These are phyloP conservation scores for Penicillium verrucosum DNA, from an alignment of 2,329 filamentous ascomycete species.

Conservation along the genomic window DNA sequence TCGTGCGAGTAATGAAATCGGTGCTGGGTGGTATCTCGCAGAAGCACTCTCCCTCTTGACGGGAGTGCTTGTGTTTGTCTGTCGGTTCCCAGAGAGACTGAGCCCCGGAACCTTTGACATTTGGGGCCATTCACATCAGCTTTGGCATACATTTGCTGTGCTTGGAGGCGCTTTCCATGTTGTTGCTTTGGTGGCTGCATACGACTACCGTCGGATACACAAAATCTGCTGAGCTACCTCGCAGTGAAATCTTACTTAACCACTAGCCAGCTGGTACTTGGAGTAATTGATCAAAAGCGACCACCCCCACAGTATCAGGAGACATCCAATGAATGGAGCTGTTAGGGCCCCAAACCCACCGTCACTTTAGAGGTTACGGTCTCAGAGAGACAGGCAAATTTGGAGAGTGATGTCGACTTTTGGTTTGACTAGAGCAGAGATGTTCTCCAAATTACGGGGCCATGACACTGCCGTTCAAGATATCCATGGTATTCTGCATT, in stretches of 20 bases:
- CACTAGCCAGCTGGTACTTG: too few relatives aligned
- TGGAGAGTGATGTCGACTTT: too few relatives aligned
- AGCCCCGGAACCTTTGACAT: constrained; percentile 14
- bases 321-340: too few relatives aligned
- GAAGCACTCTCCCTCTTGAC: constrained; percentile 8
- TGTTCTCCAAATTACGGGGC: too few relatives aligned
- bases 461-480: too few relatives aligned
- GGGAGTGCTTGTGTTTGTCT: constrained; percentile 10
- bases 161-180: constrained; percentile 10
- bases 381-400: too few relatives aligned
- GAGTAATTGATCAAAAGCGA: too few relatives aligned
- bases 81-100: constrained; percentile 13
- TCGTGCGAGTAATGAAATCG: constrained; percentile 7
- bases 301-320: too few relatives aligned
- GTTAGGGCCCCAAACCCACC: too few relatives aligned
- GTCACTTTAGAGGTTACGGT: too few relatives aligned
- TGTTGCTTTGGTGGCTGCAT: constrained; percentile 7
- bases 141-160: constrained; percentile 14
- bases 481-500: too few relatives aligned
- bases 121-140: constrained; percentile 16
- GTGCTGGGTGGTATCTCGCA: constrained; percentile 11
- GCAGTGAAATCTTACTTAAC: neutral
- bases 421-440: too few relatives aligned
- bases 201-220: constrained; percentile 1
- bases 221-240: neutral